Base-by-base conservation (phyloP, 2,329 filamentous ascomycete genomes). In the Mycosphaerelloides madeirae region DNA sequence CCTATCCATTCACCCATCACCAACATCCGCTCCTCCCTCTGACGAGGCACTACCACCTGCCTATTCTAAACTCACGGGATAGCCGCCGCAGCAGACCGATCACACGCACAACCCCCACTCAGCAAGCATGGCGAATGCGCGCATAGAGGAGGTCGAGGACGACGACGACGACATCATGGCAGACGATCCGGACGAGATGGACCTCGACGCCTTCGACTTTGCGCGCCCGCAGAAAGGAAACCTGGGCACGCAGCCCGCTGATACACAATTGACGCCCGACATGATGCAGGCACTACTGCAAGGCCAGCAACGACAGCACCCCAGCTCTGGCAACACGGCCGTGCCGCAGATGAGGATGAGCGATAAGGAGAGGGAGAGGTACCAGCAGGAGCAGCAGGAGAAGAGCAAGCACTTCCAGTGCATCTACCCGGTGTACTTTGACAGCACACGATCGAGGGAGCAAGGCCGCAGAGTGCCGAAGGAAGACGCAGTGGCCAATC, bases 351-450 rank as follows among this genome's bases (percentile, higher is more conserved):
- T 43, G 48, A 54, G 56, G 31, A 57, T 60, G 56, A 60, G 57
- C 57, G 64, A 58, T 28, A 50, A 52, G 31, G 55, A 60, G 28
- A 57, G 53, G 32, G 49, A 56, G 50, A 64, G 55, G 32, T 69
- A 42, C 16, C 42, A 67, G 40, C 70, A 65, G 56, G 70, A 68
- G 46, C 68, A 73, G 56, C 73, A 72, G 46, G 75, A 80, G 50
- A 73, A 73, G 47, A 74, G 87, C 67, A 86, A 84, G 62, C 73
- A 81, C 68, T 95, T 83, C 73, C 85, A 93, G 67, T 91, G 87
- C 68, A 76, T 98, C 19, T 98, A 98, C 72, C 91, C 93, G 0
- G 73, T 97, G 48, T 98, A 98, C 77, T 98, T 98, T 62, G 91
- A 96, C 75, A 78, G 77, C 53, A 73, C 74, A 18, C 81, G 87